Percentiles rank a stretch among this genome's conserved stretches.
Evolutionary conservation across 768 basidiomycete species (phyloP).

Genomic region (Tulasnella sp.): DNA sequence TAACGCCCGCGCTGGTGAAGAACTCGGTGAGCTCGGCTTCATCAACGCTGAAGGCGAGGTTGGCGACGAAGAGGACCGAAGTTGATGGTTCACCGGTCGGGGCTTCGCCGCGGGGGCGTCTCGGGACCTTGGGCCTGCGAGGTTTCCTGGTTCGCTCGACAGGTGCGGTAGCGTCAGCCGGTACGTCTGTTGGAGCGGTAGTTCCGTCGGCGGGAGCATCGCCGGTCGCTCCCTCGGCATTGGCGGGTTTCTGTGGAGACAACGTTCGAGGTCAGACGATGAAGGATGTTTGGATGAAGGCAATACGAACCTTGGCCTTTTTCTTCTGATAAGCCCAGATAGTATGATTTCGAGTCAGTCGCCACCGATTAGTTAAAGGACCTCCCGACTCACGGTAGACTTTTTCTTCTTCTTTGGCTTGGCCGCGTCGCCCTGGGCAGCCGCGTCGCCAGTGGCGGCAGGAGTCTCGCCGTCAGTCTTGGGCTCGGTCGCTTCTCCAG

Average conservation of each 20-base stretch:
- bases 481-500: conserved; percentile 85
- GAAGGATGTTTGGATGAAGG: background rate
- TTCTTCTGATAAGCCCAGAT: conserved; percentile 40
- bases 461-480: conserved; percentile 72
- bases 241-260: conserved; percentile 25
- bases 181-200: conserved; percentile 41
- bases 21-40: conserved; percentile 74
- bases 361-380: background rate
- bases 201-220: conserved; percentile 42
- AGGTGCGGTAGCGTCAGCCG: conserved; percentile 41
- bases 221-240: background rate
- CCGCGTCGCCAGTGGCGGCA: conserved; percentile 34
- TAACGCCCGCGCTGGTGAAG: conserved; percentile 83
- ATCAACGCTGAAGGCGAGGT: conserved; percentile 91
- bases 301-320: conserved; percentile 38
- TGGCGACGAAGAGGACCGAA: conserved; percentile 91
- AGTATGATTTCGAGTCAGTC: background rate
- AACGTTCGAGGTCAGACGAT: background rate
- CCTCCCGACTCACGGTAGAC: conserved; percentile 35
- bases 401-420: conserved; percentile 67
- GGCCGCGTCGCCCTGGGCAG: conserved; percentile 51
- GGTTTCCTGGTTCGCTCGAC: conserved; percentile 49
- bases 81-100: conserved; percentile 85
- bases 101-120: conserved; percentile 75
- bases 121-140: conserved; percentile 54